Base-by-base conservation (phyloP, 2,329 filamentous ascomycete species). In the Elsinoe batatas region DNA sequence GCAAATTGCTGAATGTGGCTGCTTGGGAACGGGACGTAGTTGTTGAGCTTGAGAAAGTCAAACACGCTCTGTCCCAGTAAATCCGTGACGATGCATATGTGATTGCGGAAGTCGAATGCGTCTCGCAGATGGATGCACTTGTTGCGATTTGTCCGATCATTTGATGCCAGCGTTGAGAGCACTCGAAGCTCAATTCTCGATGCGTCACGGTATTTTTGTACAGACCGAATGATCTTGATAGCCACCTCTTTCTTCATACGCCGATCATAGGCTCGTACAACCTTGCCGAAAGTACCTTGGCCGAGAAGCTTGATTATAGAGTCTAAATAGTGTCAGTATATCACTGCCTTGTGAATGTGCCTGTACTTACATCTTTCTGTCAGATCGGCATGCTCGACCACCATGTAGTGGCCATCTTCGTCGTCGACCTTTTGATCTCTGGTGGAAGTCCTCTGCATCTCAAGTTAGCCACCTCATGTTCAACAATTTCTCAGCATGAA, bases 1-100 rank as follows among this genome's bases (percentile, higher is more conserved):
- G 93, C 93, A 76, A 98, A 97, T 68, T 82, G 91, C 70, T 97
- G 93, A 58, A 98, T 98, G 71, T 98, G 93, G 62, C 91, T 96
- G 76, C 94, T 97, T 11, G 93, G 93, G 66, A 98, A 98, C 0
- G 93, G 93, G 15, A 95, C 90, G 67, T 98, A 98, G 61, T 82
- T 81, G 67, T 97, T 97, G 65, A 85, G 84, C 74, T 98, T 98
- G 47, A 98, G 78, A 64, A 98, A 98, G 72, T 98, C 93, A 68
- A 98, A 98, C 53, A 98, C 91, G 64, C 91, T 97, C 67, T 96
- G 91, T 47, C 91, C 91, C 32, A 97, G 80, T 13, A 86, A 72
- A 67, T 85, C 83, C 12, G 83, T 86, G 63, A 86, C 83, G 58
- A 86, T 86, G 77, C 93, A 98, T 63, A 98, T 97, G 68, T 98